These are phyloP conservation scores for Ophiocordyceps camponoti-rufipedis DNA, from an alignment of 2,329 filamentous ascomycete species.

Conservation along the genomic window DNA sequence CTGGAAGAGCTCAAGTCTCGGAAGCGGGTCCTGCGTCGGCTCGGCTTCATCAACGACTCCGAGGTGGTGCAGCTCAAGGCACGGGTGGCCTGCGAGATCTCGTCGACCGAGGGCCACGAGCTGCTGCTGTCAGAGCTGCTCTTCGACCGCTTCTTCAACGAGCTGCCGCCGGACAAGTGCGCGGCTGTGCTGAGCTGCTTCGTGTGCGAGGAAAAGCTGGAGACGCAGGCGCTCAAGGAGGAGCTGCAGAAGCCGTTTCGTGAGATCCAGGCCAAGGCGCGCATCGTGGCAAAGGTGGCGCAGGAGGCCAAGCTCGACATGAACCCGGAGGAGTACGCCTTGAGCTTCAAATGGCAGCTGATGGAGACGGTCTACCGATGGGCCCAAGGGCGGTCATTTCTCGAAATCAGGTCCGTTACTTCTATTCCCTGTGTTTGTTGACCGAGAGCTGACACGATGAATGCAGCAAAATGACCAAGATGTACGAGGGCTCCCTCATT, in stretches of 20 bases:
- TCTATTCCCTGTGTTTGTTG: neutral
- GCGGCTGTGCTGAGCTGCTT: conserved; percentile 82
- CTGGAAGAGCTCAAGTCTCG: conserved; percentile 91
- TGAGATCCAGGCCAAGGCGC: conserved; percentile 74
- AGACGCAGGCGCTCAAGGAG: conserved; percentile 59
- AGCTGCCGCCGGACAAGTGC: conserved; percentile 71
- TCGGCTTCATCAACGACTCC: conserved; percentile 88
- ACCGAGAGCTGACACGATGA: neutral
- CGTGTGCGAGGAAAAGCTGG: conserved; percentile 92
- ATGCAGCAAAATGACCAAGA: conserved; percentile 90
- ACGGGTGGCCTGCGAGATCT: conserved; percentile 93
- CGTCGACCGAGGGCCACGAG: conserved; percentile 77
- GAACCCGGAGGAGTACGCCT: conserved; percentile 89
- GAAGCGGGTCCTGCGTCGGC: conserved; percentile 81
- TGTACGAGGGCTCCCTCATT: conserved; percentile 92
- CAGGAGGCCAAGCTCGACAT: conserved; percentile 83
- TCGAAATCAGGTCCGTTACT: conserved; percentile 72
- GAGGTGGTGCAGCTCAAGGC: conserved; percentile 96
- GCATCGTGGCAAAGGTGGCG: conserved; percentile 80
- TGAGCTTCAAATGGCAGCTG: conserved; percentile 79
- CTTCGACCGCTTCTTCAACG: conserved; percentile 97
- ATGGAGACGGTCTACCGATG: conserved; percentile 94
- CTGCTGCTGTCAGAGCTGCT: conserved; percentile 81
- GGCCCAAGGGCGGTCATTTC: conserved; percentile 79
- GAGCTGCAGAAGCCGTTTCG: conserved; percentile 72